A percentile compares a stretch with the other conserved stretches of the same genome.
phyloP scores from a whole-genome alignment of 2,329 filamentous ascomycete genomes.

The Colletotrichum neosansevieriae region DNA sequence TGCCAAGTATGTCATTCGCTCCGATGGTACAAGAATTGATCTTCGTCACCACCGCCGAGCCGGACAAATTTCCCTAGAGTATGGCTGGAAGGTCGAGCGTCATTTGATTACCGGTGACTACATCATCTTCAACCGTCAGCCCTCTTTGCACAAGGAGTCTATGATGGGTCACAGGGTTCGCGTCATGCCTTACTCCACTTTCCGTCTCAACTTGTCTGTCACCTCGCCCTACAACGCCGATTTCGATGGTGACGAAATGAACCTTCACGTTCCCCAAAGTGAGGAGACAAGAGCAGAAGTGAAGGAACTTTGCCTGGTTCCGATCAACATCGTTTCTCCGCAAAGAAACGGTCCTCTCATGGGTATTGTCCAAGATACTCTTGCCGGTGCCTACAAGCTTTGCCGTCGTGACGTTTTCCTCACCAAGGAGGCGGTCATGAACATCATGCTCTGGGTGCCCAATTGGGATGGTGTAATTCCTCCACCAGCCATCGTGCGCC shows the following conservation, averaged over 20 bases:
- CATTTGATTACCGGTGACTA: constrained; percentile 96
- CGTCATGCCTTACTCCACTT: constrained; percentile 99
- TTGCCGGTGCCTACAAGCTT: constrained; percentile 97
- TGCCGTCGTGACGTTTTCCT: constrained; percentile 93
- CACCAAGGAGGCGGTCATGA: constrained; percentile 92
- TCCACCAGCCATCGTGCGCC: constrained; percentile 92
- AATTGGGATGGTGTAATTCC: constrained; percentile 97
- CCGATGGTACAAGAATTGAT: constrained; percentile 94
- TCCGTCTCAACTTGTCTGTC: constrained; percentile 96
- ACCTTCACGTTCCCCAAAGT: constrained; percentile 97
- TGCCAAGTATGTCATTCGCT: constrained; percentile 95
- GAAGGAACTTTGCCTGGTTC: constrained; percentile 95
- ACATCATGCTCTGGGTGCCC: constrained; percentile 96
- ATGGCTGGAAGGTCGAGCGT: constrained; percentile 98
- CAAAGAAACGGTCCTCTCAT: constrained; percentile 97
- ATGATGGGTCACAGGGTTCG: constrained; percentile 99
- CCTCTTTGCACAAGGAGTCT: constrained; percentile 98
- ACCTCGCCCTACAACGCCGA: constrained; percentile 99
- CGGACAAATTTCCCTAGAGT: constrained; percentile 87
- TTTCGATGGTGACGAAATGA: constrained; percentile 99
- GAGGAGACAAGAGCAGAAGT: constrained; percentile 97
- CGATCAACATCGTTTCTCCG: constrained; percentile 96
- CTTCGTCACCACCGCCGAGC: constrained; percentile 92
- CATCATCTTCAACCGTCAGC: constrained; percentile 99
- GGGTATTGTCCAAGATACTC: constrained; percentile 99